Percentiles rank a stretch among this genome's conserved stretches.
Evolutionary conservation across 331 rosid genomes (phyloP).

Genomic region (Malus hybrid): DNA sequence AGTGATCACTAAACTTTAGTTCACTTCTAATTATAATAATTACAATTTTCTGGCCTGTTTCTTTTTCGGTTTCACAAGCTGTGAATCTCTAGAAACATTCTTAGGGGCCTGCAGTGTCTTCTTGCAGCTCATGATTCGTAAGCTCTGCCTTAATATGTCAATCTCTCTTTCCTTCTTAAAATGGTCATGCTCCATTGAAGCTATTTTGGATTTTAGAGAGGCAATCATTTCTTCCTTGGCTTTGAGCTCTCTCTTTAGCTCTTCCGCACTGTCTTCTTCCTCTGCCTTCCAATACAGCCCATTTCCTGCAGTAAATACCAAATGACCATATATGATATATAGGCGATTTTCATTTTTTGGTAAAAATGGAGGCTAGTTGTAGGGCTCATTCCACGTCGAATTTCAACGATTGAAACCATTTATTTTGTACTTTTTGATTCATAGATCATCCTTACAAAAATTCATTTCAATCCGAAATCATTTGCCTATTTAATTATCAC

Average conservation of each 20-base stretch:
- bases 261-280: conserved; percentile 60
- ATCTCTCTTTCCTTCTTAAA: conserved; percentile 60
- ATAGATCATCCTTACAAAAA: too few relatives aligned
- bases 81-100: conserved; percentile 26
- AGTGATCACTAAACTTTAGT: background rate
- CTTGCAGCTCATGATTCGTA: conserved; percentile 70
- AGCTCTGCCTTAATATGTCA: conserved; percentile 83
- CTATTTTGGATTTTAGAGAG: conserved; percentile 32
- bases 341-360: too few relatives aligned
- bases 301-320: conserved; percentile 28
- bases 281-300: conserved; percentile 67
- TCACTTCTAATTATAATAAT: background rate
- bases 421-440: too few relatives aligned
- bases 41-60: conserved; percentile 6
- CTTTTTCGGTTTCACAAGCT: background rate
- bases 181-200: conserved; percentile 48
- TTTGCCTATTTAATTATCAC: too few relatives aligned
- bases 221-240: conserved; percentile 56
- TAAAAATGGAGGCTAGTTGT: too few relatives aligned
- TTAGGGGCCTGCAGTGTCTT: conserved; percentile 31
- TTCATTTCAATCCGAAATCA: too few relatives aligned
- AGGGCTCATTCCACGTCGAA: too few relatives aligned
- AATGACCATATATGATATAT: too few relatives aligned
- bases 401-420: too few relatives aligned
- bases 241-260: conserved; percentile 44